Evolutionary conservation across 371 early-diverging fungal genomes (phyloP), one percentile per base, ranked within the genome.

Genomic region (Mucor racemosus): DNA sequence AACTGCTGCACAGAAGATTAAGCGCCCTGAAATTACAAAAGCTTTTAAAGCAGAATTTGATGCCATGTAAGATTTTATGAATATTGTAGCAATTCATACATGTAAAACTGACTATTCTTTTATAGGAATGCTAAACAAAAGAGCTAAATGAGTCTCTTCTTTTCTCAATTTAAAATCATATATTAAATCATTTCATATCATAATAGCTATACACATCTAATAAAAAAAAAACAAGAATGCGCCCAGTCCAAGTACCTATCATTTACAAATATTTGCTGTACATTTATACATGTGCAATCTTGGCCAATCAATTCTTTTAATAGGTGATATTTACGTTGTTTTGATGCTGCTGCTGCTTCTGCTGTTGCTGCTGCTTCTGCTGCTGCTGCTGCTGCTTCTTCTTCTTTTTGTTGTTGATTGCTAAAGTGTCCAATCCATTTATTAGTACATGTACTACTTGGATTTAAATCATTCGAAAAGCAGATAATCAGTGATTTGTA

Each of bases 1-100:
- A 76, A 97, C 97, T 13, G 94, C 96, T 8, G 94, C 97, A 10
- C 91, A 90, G 81, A 97, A 97, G 80, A 73, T 97, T 39, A 93
- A 95, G 80, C 88, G 97, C 64, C 85, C 85, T 50, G 92, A 90
- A 39, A 85, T 95, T 57, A 76, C 86, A 58, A 79, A 84, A 42
- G 68, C 72, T 21, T 93, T 91, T 75, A 76, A 80, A 62, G 36
- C 41, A 0, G 74, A 89, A 39, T 82, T 97, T 64, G 84, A 84
- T 64, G 76, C 62, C 1, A 81, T 87, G 78, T 92, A 88, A 67
- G 69, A 65, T 36, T n/a, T 46, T 19, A 41, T n/a, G 17, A 5
- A 5, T 7, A 7, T 17, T 42, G 42, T 4, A 6, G 4, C 44
- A 44, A 17, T n/a, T n/a, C n/a, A n/a, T n/a, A 44, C 15, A 44